A percentile compares a stretch with the other conserved stretches of the same genome.
phyloP scores from a whole-genome alignment of 768 basidiomycete species.

The Rhodotorula babjevae region DNA sequence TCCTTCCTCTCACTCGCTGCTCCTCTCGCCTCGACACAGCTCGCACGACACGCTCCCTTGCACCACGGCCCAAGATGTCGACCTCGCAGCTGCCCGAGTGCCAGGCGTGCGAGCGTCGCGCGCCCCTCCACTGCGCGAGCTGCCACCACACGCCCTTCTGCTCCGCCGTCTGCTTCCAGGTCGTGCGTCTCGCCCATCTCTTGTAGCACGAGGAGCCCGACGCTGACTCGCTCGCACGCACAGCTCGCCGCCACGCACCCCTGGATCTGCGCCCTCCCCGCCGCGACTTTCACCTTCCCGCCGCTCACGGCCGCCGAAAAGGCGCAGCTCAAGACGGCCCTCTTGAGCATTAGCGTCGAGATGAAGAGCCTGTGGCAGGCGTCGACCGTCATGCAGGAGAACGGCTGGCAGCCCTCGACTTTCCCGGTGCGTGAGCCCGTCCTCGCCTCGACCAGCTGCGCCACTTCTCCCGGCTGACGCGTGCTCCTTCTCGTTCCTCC shows the following conservation, averaged over 20 bases:
- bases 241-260: conserved; percentile 1
- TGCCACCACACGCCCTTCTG: not conserved
- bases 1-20: not conserved
- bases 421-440: not conserved
- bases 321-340: not conserved
- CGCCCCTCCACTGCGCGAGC: not conserved
- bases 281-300: not conserved
- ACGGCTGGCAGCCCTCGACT: not conserved
- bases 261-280: not conserved
- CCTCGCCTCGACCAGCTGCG: too few species aligned
- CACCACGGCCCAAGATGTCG: not conserved
- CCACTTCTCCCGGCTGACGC: too few species aligned
- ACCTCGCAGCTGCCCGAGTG: not conserved
- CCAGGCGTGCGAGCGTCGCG: not conserved
- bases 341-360: not conserved
- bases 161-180: not conserved
- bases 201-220: not conserved
- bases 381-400: not conserved
- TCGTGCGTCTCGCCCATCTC: not conserved
- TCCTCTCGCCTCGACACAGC: not conserved
- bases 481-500: not conserved
- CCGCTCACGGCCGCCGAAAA: not conserved
- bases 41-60: too few species aligned
- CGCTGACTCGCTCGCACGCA: not conserved
- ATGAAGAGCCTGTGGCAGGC: not conserved